phyloP scores from a whole-genome alignment of 306 rosid genomes.

The Pyrus bretschneideri region DNA sequence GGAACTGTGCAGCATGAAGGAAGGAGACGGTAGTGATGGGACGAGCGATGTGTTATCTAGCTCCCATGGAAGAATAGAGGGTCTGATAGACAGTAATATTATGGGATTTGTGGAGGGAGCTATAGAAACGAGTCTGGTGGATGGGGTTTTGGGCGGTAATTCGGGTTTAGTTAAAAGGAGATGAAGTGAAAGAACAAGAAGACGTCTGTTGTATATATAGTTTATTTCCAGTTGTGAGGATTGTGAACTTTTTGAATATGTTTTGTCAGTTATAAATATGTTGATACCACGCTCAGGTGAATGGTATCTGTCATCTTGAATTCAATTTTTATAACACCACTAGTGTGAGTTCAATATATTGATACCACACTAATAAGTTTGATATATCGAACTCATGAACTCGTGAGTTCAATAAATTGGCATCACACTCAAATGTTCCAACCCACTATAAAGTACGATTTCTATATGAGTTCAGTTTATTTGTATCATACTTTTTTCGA shows the following conservation, averaged over 20 bases:
- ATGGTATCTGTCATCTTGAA: too few relatives aligned
- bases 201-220: neutral
- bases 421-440: too few relatives aligned
- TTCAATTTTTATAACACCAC: too few relatives aligned
- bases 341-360: too few relatives aligned
- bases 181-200: constrained; percentile 3
- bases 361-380: too few relatives aligned
- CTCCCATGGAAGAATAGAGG: constrained; percentile 17
- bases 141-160: constrained; percentile 21
- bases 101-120: constrained; percentile 22
- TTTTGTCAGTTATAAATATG: neutral
- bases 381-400: too few relatives aligned
- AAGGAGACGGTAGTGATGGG: constrained; percentile 6
- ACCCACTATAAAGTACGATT: too few relatives aligned
- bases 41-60: constrained; percentile 1
- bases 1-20: neutral
- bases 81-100: constrained; percentile 26
- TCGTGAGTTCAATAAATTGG: too few relatives aligned
- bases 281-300: too few relatives aligned
- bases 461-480: too few relatives aligned
- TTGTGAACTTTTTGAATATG: neutral
- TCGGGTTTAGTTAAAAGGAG: constrained; percentile 46
- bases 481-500: too few relatives aligned
- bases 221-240: neutral
- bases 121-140: constrained; percentile 19